Conservation (phyloP, 192 early-diverging fungal genomes). For the Podila epicladia region DNA sequence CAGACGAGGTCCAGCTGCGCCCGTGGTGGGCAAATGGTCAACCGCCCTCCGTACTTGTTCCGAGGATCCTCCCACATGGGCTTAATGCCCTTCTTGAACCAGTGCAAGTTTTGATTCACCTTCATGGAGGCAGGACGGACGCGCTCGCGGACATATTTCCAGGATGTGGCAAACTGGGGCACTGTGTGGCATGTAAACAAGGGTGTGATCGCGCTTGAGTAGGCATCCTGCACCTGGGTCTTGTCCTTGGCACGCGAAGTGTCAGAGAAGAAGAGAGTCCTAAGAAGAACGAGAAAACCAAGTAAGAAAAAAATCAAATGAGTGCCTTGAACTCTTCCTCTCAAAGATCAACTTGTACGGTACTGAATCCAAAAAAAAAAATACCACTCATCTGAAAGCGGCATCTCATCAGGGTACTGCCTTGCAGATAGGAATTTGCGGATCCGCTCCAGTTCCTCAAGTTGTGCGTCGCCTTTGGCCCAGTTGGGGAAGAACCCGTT, state of each 20-base stretch:
- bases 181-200: constrained; percentile 58
- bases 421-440: constrained; percentile 34
- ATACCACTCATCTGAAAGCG: constrained; percentile 52
- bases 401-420: constrained; percentile 51
- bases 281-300: neutral
- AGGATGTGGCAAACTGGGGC: constrained; percentile 56
- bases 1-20: constrained; percentile 52
- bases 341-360: too few species aligned
- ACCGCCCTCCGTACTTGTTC: constrained; percentile 75
- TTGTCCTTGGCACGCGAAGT: constrained; percentile 51
- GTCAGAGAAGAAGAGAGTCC: constrained; percentile 58
- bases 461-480: constrained; percentile 49
- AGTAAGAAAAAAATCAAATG: neutral
- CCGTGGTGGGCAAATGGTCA: constrained; percentile 45
- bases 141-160: constrained; percentile 53
- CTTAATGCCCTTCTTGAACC: constrained; percentile 62
- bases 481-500: constrained; percentile 53
- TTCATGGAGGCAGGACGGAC: constrained; percentile 50
- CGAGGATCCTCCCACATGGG: constrained; percentile 79
- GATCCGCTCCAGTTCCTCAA: constrained; percentile 43
- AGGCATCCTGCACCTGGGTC: constrained; percentile 46
- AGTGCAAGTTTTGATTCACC: constrained; percentile 74
- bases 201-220: constrained; percentile 53
- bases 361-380: neutral
- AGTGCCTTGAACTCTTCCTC: neutral